phyloP scores from a whole-genome alignment of 2,329 filamentous ascomycete species.

The Mycosphaerella arachidis region DNA sequence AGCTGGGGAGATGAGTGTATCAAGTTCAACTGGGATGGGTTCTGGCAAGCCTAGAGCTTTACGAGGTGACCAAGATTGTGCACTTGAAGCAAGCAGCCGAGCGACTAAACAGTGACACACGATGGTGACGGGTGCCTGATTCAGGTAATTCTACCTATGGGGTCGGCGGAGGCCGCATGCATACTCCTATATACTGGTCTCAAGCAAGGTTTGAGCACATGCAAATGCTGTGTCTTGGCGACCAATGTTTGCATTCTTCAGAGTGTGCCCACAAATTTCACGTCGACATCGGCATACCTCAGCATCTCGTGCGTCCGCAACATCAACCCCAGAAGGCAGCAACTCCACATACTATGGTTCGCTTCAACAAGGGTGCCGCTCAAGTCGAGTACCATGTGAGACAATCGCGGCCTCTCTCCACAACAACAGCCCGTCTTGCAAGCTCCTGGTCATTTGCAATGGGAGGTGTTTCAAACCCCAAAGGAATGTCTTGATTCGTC shows the following conservation, averaged over 20 bases:
- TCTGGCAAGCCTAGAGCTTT: constrained; percentile 38
- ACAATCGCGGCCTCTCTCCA: background rate
- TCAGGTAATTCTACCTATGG: too few species aligned
- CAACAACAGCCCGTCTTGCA: background rate
- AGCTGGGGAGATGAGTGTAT: constrained; percentile 72
- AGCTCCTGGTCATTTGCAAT: background rate
- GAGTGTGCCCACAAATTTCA: too few species aligned
- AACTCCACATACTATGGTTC: background rate
- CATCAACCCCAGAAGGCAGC: background rate
- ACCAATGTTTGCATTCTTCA: background rate
- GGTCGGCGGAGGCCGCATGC: too few species aligned
- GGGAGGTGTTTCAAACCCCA: background rate
- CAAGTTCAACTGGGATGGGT: constrained; percentile 59
- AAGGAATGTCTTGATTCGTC: background rate
- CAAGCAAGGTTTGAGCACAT: background rate
- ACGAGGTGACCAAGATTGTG: too few species aligned
- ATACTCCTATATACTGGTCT: too few species aligned
- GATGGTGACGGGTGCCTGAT: too few species aligned
- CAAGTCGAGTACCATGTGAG: background rate
- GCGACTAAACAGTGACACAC: too few species aligned
- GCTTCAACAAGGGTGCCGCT: background rate
- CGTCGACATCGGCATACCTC: too few species aligned
- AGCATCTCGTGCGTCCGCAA: too few species aligned
- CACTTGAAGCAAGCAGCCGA: too few species aligned
- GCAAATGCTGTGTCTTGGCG: background rate